Evolutionary conservation across 768 basidiomycete genomes (phyloP), one percentile per base, ranked within the genome.

Genomic region (Neoboletus subvelutipes): DNA sequence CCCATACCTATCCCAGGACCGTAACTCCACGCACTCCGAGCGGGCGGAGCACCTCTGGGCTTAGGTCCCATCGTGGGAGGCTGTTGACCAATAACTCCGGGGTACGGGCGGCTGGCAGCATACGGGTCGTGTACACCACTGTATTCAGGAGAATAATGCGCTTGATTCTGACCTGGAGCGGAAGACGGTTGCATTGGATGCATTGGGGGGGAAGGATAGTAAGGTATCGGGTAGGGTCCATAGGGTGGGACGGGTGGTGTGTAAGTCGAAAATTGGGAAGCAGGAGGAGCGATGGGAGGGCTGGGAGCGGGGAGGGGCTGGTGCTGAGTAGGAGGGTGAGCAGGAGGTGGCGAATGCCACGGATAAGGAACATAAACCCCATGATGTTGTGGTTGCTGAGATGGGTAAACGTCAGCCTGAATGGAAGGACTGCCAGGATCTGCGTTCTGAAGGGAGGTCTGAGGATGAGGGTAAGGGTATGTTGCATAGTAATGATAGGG

Each of bases 1-100:
- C 80, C 77, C 62, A 77, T 76, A 18, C 82, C 76, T 36, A 82
- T 69, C 13, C 86, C 86, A 63, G 86, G 82, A 1, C 87, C 87
- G 64, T 83, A 88, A 67, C 81, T 89, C 87, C 88, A 90, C n/a
- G 82, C 73, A 48, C 77, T 72, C 48, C 82, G 74, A 22, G 79
- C 72, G 47, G 79, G 75, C 11, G 78, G 76, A 22, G 76, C 71
- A 20, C 72, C 67, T 52, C 72, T 61, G 5, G 64, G 56, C 34
- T 71, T 72, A 13, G 56, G 54, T n/a, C 56, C 64, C 50, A 66
- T 65, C 36, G 65, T 57, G 13, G 65, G 56, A 31, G 70, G 64
- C 46, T 68, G 73, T 42, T 74, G 75, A 40, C 65, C 69, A 26
- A 74, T 56, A 5, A 62, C 52, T 11, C 73, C 72, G n/a, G 71